Evolutionary conservation across 495 filamentous ascomycete genomes (phyloP).

Genomic region (Antarctomyces pellizariae): DNA sequence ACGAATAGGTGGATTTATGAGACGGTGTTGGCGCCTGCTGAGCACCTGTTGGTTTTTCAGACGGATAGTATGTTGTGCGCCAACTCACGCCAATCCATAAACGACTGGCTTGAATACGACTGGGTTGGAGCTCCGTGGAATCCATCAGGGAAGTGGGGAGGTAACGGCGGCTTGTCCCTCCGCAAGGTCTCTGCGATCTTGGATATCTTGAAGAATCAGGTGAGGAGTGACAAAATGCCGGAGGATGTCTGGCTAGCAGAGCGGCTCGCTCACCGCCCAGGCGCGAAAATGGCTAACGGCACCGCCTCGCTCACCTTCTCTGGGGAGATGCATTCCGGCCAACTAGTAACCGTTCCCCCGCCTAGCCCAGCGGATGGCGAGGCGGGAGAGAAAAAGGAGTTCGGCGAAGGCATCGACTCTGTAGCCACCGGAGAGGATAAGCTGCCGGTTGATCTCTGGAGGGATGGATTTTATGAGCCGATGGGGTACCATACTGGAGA

Average conservation of each 20-base stretch:
- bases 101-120: constrained; percentile 25
- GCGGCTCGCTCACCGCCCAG: constrained; percentile 19
- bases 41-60: constrained; percentile 24
- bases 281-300: constrained; percentile 20
- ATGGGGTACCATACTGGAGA: constrained; percentile 30
- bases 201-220: constrained; percentile 20
- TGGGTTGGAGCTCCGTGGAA: constrained; percentile 30
- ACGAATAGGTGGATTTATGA: constrained; percentile 24
- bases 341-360: constrained; percentile 9
- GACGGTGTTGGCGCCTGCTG: constrained; percentile 17
- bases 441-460: constrained; percentile 19
- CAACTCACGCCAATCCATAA: constrained; percentile 19
- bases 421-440: constrained; percentile 13
- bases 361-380: too few relatives aligned
- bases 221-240: constrained; percentile 16
- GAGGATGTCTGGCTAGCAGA: constrained; percentile 28
- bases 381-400: constrained; percentile 5
- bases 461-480: constrained; percentile 22
- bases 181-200: constrained; percentile 22
- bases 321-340: constrained; percentile 19
- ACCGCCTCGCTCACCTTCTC: constrained; percentile 19
- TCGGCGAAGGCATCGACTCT: constrained; percentile 1
- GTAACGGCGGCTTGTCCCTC: constrained; percentile 25
- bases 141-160: constrained; percentile 17
- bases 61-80: constrained; percentile 27